These are phyloP conservation scores for Exserohilum rostratum DNA, from an alignment of 2,329 filamentous ascomycete species.

Conservation along the genomic window DNA sequence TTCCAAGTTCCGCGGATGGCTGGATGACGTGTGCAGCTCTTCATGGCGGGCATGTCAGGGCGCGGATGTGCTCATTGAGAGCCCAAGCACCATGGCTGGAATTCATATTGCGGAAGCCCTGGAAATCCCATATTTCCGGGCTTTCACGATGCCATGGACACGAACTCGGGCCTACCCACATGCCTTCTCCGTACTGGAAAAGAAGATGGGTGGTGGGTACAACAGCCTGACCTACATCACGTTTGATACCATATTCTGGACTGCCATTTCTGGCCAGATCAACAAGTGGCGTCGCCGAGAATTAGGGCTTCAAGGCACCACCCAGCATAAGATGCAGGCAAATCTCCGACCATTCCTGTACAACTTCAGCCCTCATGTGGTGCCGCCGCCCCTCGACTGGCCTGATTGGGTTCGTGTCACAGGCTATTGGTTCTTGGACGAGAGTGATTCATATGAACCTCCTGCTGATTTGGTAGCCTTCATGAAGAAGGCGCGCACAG, in stretches of 20 bases:
- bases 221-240: conserved; percentile 95
- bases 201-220: conserved; percentile 93
- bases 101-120: conserved; percentile 97
- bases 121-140: conserved; percentile 91
- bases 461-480: conserved; percentile 78
- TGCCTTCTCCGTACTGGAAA: conserved; percentile 89
- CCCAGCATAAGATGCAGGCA: conserved; percentile 86
- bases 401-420: conserved; percentile 98
- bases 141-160: conserved; percentile 99
- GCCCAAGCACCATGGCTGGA: conserved; percentile 93
- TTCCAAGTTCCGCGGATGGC: conserved; percentile 81
- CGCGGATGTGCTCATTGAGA: conserved; percentile 90
- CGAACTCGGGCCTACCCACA: conserved; percentile 94
- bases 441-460: conserved; percentile 71
- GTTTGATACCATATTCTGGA: conserved; percentile 98
- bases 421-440: conserved; percentile 97
- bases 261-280: conserved; percentile 85
- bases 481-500: conserved; percentile 78
- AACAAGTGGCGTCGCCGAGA: conserved; percentile 89
- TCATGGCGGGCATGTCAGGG: conserved; percentile 85
- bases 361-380: conserved; percentile 93
- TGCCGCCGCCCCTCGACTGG: conserved; percentile 92
- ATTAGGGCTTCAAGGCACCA: conserved; percentile 79
- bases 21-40: conserved; percentile 83
- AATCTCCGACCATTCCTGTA: conserved; percentile 99